These are phyloP conservation scores for Rubroboletus satanas DNA, from an alignment of 768 basidiomycete genomes.

Conservation along the genomic window DNA sequence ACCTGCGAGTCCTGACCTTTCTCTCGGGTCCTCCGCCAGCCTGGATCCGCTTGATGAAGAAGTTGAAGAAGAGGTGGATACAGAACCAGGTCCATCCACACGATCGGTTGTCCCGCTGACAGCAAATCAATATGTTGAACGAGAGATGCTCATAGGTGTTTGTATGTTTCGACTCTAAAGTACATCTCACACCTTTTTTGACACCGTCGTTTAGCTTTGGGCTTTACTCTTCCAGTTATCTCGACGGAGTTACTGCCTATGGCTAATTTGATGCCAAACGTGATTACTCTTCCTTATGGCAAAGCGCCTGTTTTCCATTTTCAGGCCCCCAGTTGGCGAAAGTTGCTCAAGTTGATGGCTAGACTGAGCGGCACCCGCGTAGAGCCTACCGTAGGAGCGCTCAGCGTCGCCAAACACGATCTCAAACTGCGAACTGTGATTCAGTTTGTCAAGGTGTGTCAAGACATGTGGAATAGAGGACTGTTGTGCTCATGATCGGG, in stretches of 20 bases:
- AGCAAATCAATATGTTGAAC: conserved; percentile 49
- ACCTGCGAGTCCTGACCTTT: conserved; percentile 24
- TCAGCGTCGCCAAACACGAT: conserved; percentile 52
- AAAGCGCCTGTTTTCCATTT: conserved; percentile 66
- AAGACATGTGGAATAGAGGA: not conserved
- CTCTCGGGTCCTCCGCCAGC: conserved; percentile 13
- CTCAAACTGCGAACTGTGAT: conserved; percentile 68
- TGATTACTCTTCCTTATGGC: conserved; percentile 71
- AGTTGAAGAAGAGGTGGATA: conserved; percentile 14
- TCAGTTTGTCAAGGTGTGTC: conserved; percentile 70
- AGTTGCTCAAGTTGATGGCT: conserved; percentile 71
- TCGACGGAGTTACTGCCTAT: conserved; percentile 44
- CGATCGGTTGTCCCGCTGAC: conserved; percentile 16
- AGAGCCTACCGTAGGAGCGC: conserved; percentile 66
- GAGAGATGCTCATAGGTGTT: conserved; percentile 54
- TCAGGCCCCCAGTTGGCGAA: conserved; percentile 71
- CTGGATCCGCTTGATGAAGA: conserved; percentile 18
- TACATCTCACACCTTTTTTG: not conserved
- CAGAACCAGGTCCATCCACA: conserved; percentile 12
- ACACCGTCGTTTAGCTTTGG: conserved; percentile 49
- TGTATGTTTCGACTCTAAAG: conserved; percentile 46
- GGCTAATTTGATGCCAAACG: conserved; percentile 58
- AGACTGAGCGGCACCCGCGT: conserved; percentile 64
- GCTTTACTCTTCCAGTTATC: conserved; percentile 59
- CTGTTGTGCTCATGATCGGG: not conserved